These are phyloP conservation scores for Exophiala sp. DNA, from an alignment of 2,329 filamentous ascomycete genomes.

Conservation along the genomic window DNA sequence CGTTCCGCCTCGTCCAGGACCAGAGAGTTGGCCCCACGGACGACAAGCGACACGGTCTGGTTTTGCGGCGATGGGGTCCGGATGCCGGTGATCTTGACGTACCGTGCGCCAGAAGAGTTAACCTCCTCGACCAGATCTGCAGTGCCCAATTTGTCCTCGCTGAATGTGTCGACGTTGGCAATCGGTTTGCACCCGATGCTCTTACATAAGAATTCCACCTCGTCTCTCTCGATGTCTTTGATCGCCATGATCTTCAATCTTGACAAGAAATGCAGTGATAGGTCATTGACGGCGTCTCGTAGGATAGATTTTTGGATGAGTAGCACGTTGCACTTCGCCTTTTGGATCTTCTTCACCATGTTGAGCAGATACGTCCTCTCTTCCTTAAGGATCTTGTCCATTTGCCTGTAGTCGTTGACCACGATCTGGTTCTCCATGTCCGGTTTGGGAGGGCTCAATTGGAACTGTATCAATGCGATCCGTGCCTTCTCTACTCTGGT, in stretches of 20 bases:
- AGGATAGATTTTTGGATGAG: slow-evolving; percentile 98
- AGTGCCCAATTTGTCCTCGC: slow-evolving; percentile 92
- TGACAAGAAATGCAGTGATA: slow-evolving; percentile 93
- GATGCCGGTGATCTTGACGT: slow-evolving; percentile 91
- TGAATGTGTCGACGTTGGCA: slow-evolving; percentile 96
- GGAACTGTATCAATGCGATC: slow-evolving; percentile 97
- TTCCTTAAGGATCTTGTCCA: slow-evolving; percentile 99
- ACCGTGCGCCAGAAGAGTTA: slow-evolving; percentile 76
- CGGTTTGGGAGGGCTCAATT: slow-evolving; percentile 94
- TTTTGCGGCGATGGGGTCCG: slow-evolving; percentile 56
- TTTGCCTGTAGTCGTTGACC: slow-evolving; percentile 98
- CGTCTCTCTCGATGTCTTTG: slow-evolving; percentile 97
- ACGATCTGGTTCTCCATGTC: slow-evolving; percentile 99
- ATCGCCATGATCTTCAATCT: slow-evolving; percentile 92
- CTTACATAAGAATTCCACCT: slow-evolving; percentile 99
- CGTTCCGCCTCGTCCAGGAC: slow-evolving; percentile 97
- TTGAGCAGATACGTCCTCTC: slow-evolving; percentile 96
- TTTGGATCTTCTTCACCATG: slow-evolving; percentile 99
- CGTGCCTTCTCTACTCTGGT: slow-evolving; percentile 92
- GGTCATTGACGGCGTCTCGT: slow-evolving; percentile 93
- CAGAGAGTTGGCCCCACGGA: slow-evolving; percentile 85
- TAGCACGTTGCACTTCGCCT: slow-evolving; percentile 98
- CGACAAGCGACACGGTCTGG: slow-evolving; percentile 88
- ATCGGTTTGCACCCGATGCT: slow-evolving; percentile 98
- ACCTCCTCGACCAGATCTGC: slow-evolving; percentile 93